phyloP scores from a whole-genome alignment of 2,329 filamentous ascomycete species.

The Cylindrodendrum hubeiense region DNA sequence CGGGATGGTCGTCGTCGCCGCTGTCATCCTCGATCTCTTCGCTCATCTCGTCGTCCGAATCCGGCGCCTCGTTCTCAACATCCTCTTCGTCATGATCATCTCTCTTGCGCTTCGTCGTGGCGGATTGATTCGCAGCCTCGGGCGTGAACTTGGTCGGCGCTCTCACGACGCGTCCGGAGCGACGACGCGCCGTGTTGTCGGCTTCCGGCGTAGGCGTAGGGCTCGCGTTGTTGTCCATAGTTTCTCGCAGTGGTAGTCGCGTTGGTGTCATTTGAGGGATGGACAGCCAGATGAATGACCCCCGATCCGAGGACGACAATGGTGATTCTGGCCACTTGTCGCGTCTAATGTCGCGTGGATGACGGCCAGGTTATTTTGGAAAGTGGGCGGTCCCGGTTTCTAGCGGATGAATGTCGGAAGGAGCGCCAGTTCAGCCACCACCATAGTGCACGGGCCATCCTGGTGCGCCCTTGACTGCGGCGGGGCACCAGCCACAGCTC shows the following conservation, averaged over 20 bases:
- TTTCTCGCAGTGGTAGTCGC: slow-evolving; percentile 48
- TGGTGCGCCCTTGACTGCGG: slow-evolving; percentile 14
- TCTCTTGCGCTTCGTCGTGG: slow-evolving; percentile 70
- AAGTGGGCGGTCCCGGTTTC: slow-evolving; percentile 38
- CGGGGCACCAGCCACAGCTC: slow-evolving; percentile 34
- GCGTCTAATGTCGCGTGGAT: slow-evolving; percentile 46
- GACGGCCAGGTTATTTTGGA: slow-evolving; percentile 41
- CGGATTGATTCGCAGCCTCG: slow-evolving; percentile 55
- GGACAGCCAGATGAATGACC: slow-evolving; percentile 36
- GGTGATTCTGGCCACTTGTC: slow-evolving; percentile 46
- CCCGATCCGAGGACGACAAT: slow-evolving; percentile 46
- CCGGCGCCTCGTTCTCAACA: slow-evolving; percentile 61
- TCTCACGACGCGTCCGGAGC: slow-evolving; percentile 76
- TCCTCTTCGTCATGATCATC: slow-evolving; percentile 59
- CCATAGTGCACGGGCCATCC: slow-evolving; percentile 18
- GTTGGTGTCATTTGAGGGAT: slow-evolving; percentile 36
- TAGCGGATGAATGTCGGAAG: slow-evolving; percentile 43
- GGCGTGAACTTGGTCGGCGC: slow-evolving; percentile 71
- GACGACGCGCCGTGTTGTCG: slow-evolving; percentile 68
- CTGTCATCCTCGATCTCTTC: slow-evolving; percentile 63
- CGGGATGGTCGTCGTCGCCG: slow-evolving; percentile 56
- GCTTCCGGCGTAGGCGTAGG: slow-evolving; percentile 65
- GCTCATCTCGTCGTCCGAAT: slow-evolving; percentile 60
- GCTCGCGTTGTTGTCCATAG: slow-evolving; percentile 67
- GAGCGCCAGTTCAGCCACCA: slow-evolving; percentile 26